Percentiles rank a stretch among this genome's conserved stretches.
phyloP scores from a whole-genome alignment of 208 protist genomes.

The Trypanosoma cruzi region DNA sequence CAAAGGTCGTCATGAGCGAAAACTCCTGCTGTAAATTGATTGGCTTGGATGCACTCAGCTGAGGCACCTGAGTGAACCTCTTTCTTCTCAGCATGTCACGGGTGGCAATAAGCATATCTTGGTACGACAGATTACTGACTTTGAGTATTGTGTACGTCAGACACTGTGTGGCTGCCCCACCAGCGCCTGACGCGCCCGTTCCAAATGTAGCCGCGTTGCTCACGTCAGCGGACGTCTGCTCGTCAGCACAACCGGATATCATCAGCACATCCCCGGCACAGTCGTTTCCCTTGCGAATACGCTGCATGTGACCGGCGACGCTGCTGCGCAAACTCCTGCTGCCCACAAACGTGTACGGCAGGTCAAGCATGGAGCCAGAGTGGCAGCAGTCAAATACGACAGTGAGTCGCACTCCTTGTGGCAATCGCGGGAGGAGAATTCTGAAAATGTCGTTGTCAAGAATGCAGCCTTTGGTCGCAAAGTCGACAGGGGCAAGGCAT shows the following conservation, averaged over 20 bases:
- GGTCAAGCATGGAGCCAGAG: slow-evolving; percentile 81
- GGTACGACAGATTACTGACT: slow-evolving; percentile 38
- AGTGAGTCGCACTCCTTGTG: slow-evolving; percentile 62
- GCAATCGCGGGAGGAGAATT: slow-evolving; percentile 48
- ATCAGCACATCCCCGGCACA: slow-evolving; percentile 53
- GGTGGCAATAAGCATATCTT: slow-evolving; percentile 44
- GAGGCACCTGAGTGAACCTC: slow-evolving; percentile 68
- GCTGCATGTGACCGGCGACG: slow-evolving; percentile 54
- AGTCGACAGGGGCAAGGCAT: slow-evolving; percentile 72
- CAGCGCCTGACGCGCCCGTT: slow-evolving; percentile 50
- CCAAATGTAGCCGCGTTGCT: slow-evolving; percentile 46
- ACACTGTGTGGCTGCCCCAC: slow-evolving; percentile 70
- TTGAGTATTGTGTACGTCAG: slow-evolving; percentile 64
- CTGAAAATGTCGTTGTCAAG: slow-evolving; percentile 78
- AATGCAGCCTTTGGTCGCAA: slow-evolving; percentile 50
- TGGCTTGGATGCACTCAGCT: slow-evolving; percentile 69
- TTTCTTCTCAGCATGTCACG: slow-evolving; percentile 61
- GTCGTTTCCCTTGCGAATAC: slow-evolving; percentile 64
- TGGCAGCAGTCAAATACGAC: slow-evolving; percentile 92
- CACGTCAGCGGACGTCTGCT: slow-evolving; percentile 71
- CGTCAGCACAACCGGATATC: slow-evolving; percentile 69
- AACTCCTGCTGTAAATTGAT: slow-evolving; percentile 60
- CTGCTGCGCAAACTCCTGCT: slow-evolving; percentile 22
- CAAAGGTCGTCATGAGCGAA: slow-evolving; percentile 40
- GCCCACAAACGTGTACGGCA: slow-evolving; percentile 68